These are phyloP conservation scores for Pichiaceae sp. DNA, from an alignment of 1,139 yeast species.

Conservation along the genomic window DNA sequence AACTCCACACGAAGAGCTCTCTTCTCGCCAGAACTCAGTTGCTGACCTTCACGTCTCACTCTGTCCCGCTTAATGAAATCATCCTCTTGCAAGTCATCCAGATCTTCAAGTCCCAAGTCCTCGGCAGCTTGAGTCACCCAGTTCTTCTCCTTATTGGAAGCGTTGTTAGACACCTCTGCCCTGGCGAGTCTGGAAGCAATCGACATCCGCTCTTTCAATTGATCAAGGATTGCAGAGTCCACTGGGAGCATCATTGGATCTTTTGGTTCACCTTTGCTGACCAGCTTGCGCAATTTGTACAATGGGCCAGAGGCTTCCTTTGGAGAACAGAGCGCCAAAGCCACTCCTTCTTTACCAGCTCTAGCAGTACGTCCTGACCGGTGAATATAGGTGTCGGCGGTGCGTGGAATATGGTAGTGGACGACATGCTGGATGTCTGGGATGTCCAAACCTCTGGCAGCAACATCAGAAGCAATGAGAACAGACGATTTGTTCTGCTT, in stretches of 20 bases:
- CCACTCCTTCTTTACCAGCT: constrained; percentile 90
- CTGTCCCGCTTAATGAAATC: constrained; percentile 58
- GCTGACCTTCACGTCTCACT: constrained; percentile 49
- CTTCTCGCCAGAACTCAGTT: constrained; percentile 41
- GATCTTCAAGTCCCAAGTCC: constrained; percentile 76
- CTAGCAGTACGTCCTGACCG: constrained; percentile 98
- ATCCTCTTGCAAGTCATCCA: constrained; percentile 60
- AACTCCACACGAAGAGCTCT: constrained; percentile 47
- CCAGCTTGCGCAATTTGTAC: constrained; percentile 60
- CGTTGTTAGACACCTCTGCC: constrained; percentile 34
- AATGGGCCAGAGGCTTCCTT: constrained; percentile 89
- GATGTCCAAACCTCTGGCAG: constrained; percentile 96
- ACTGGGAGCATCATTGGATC: constrained; percentile 70
- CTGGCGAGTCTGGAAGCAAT: constrained; percentile 73
- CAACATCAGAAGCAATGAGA: constrained; percentile 91
- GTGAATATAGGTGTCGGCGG: constrained; percentile 92
- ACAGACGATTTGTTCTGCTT: constrained; percentile 50
- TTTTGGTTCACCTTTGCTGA: constrained; percentile 27
- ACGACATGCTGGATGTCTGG: constrained; percentile 89
- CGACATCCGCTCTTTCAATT: constrained; percentile 59
- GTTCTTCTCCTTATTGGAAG: constrained; percentile 50
- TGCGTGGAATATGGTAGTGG: constrained; percentile 89
- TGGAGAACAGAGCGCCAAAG: constrained; percentile 87
- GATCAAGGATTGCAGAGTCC: constrained; percentile 65
- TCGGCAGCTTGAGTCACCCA: constrained; percentile 93